These are phyloP conservation scores for Microdochium trichocladiopsis DNA, from an alignment of 2,329 filamentous ascomycete genomes.

Conservation along the genomic window DNA sequence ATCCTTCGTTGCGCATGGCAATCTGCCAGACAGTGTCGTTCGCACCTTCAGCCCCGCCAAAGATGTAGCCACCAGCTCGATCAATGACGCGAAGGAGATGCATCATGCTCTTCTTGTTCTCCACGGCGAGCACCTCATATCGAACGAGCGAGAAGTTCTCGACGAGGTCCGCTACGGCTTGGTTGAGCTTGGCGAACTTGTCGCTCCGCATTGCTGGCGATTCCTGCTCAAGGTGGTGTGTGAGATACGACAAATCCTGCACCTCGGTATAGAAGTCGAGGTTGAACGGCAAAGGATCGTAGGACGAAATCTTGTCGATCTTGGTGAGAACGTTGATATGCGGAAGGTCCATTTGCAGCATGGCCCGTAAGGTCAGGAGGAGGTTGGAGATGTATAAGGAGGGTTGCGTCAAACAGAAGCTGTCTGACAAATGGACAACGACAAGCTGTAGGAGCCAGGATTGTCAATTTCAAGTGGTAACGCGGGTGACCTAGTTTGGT, in stretches of 20 bases:
- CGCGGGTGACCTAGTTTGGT: too few relatives aligned
- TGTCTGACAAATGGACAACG: constrained; percentile 88
- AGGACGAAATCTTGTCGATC: constrained; percentile 86
- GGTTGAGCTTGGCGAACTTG: constrained; percentile 80
- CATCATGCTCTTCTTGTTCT: constrained; percentile 98
- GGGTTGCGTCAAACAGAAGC: constrained; percentile 85
- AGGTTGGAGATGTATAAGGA: constrained; percentile 94
- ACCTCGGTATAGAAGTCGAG: constrained; percentile 97
- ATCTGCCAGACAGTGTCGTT: constrained; percentile 98
- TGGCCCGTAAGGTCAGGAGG: constrained; percentile 85
- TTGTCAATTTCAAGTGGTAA: neutral
- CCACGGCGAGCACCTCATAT: constrained; percentile 90
- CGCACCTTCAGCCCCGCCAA: constrained; percentile 81
- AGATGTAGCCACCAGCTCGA: constrained; percentile 85
- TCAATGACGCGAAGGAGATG: constrained; percentile 83
- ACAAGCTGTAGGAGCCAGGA: constrained; percentile 60
- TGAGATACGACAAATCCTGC: constrained; percentile 79
- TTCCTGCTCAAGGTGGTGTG: constrained; percentile 75
- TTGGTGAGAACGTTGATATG: constrained; percentile 96
- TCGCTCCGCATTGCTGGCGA: constrained; percentile 59
- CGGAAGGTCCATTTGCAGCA: constrained; percentile 97
- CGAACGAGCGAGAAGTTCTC: constrained; percentile 84
- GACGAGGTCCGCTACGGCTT: constrained; percentile 78
- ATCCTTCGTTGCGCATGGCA: constrained; percentile 73
- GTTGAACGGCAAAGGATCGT: constrained; percentile 85